Evolutionary conservation across 2,329 filamentous ascomycete species (phyloP).

Genomic region (Nemania abortiva): DNA sequence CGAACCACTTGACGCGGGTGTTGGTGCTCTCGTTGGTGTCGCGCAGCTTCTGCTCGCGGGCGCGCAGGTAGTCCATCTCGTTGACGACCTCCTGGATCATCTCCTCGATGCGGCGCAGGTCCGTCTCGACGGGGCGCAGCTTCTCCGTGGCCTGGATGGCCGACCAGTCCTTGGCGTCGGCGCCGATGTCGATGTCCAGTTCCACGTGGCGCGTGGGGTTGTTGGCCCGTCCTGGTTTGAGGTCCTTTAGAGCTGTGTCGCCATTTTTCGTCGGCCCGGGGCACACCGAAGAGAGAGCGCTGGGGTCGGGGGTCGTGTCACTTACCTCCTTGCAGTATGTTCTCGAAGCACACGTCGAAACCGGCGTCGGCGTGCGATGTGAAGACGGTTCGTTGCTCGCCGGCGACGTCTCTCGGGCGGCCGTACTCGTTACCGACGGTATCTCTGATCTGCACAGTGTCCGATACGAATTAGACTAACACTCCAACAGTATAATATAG

Average conservation of each 20-base stretch:
- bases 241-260: slow-evolving; percentile 42
- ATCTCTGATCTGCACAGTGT: slow-evolving; percentile 84
- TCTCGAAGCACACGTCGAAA: slow-evolving; percentile 98
- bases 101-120: slow-evolving; percentile 93
- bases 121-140: slow-evolving; percentile 95
- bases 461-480: not conserved
- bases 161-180: slow-evolving; percentile 98
- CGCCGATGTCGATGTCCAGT: slow-evolving; percentile 95
- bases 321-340: slow-evolving; percentile 78
- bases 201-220: slow-evolving; percentile 79
- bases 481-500: not conserved
- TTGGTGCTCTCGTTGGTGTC: slow-evolving; percentile 99
- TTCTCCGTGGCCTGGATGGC: slow-evolving; percentile 97
- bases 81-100: slow-evolving; percentile 86
- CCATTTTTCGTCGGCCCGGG: slow-evolving; percentile 8
- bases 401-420: slow-evolving; percentile 87
- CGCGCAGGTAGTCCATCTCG: slow-evolving; percentile 96
- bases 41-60: slow-evolving; percentile 91
- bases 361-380: slow-evolving; percentile 91
- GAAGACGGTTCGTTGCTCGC: slow-evolving; percentile 93
- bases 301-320: slow-evolving; percentile 41
- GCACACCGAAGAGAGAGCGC: slow-evolving; percentile 1
- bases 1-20: slow-evolving; percentile 98
- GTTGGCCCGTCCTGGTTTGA: slow-evolving; percentile 52
- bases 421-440: slow-evolving; percentile 96